phyloP scores from a whole-genome alignment of 768 basidiomycete genomes.

The Trametopsis cervina region DNA sequence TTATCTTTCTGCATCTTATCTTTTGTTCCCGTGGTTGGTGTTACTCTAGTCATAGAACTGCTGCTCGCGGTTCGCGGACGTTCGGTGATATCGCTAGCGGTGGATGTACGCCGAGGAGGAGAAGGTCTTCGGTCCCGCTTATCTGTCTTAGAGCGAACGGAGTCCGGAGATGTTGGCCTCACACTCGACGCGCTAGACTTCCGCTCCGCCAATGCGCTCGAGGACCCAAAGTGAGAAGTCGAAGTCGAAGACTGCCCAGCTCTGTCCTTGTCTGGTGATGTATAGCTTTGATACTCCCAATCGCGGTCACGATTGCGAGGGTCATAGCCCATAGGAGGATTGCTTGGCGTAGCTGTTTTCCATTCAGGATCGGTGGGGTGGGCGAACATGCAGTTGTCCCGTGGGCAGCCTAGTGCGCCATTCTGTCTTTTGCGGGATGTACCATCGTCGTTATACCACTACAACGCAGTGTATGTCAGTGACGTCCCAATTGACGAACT shows the following conservation, averaged over 20 bases:
- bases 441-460: constrained; percentile 17
- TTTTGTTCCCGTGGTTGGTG: background rate
- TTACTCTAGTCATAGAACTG: background rate
- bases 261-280: background rate
- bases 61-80: background rate
- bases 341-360: background rate
- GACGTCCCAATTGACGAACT: background rate
- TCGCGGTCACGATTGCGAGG: background rate
- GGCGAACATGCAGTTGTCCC: constrained; percentile 8
- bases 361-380: constrained; percentile 17
- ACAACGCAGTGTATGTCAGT: background rate
- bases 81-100: background rate
- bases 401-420: constrained; percentile 7
- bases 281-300: background rate
- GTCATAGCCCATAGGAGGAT: background rate
- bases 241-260: background rate
- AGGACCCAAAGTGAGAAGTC: background rate
- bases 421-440: background rate
- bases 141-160: background rate
- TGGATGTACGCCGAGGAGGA: background rate
- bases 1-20: background rate
- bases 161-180: background rate
- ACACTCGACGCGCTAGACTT: background rate
- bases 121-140: background rate
- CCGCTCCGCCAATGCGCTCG: background rate